phyloP scores from a whole-genome alignment of 1,284 basidiomycete genomes.

The Trichosporon inkin region DNA sequence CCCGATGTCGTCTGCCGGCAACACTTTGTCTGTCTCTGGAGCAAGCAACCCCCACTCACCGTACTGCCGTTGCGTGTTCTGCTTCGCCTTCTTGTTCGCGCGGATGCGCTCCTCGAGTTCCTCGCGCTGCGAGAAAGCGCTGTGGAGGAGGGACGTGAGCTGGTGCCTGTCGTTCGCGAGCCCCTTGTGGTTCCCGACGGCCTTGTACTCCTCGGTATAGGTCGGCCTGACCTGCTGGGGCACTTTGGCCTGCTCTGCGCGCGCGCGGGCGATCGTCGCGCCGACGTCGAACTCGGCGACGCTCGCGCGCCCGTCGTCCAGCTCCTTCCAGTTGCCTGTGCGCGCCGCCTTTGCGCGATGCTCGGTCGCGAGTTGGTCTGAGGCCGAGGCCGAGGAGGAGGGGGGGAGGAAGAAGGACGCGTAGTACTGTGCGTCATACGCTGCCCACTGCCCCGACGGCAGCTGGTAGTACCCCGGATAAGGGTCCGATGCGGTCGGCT shows the following conservation, averaged over 20 bases:
- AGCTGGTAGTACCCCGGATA: conserved; percentile 86
- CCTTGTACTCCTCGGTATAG: conserved; percentile 44
- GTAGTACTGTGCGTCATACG: conserved; percentile 73
- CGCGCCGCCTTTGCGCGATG: conserved; percentile 17
- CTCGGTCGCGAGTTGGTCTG: background rate
- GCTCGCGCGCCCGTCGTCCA: conserved; percentile 27
- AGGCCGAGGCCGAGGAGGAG: background rate
- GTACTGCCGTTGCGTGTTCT: conserved; percentile 43
- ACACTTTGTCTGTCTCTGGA: background rate
- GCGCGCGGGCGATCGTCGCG: conserved; percentile 32
- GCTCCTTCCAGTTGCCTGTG: conserved; percentile 40
- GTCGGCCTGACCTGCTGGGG: conserved; percentile 27
- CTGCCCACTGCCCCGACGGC: conserved; percentile 72
- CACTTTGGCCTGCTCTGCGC: conserved; percentile 30
- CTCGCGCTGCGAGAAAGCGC: conserved; percentile 41
- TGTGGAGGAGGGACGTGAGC: conserved; percentile 43
- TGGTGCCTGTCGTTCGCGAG: conserved; percentile 48
- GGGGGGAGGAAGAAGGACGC: conserved; percentile 55
- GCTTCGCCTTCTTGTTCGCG: conserved; percentile 47
- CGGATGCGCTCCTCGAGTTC: conserved; percentile 47
- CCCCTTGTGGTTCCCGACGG: conserved; percentile 47
- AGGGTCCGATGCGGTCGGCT: conserved; percentile 67
- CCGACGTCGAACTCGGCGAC: conserved; percentile 40
- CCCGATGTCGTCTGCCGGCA: background rate
- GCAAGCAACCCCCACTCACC: conserved; percentile 25